Conservation (phyloP, 805 yeast species). For the Teunomyces stri region DNA sequence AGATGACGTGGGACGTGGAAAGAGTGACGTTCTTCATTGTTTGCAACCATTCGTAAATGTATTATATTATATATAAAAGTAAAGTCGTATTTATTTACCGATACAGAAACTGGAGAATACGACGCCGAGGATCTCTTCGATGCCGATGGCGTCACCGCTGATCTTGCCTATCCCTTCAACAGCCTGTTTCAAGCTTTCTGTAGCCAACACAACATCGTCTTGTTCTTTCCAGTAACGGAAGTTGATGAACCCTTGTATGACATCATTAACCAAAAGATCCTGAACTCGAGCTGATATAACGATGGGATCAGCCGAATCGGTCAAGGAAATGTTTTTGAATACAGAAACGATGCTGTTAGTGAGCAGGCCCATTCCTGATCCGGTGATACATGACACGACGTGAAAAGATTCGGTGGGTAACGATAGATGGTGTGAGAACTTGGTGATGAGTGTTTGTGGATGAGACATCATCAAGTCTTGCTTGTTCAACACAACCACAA, state of each 20-base stretch:
- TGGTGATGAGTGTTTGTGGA: background rate
- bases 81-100: constrained; percentile 59
- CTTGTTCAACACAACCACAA: constrained; percentile 58
- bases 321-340: constrained; percentile 50
- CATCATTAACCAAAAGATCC: constrained; percentile 74
- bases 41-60: constrained; percentile 21
- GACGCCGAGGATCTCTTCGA: constrained; percentile 87
- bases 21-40: constrained; percentile 33
- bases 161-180: constrained; percentile 88
- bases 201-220: constrained; percentile 75
- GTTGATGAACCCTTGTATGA: constrained; percentile 68
- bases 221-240: constrained; percentile 49
- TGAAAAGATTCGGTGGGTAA: constrained; percentile 15
- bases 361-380: constrained; percentile 54
- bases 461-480: constrained; percentile 42
- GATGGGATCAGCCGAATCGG: constrained; percentile 61
- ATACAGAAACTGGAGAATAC: constrained; percentile 92
- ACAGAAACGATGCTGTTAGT: constrained; percentile 36
- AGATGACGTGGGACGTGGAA: constrained; percentile 47
- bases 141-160: constrained; percentile 84
- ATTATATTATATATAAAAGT: background rate
- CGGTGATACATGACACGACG: constrained; percentile 59
- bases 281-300: constrained; percentile 71
- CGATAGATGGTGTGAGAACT: constrained; percentile 11
- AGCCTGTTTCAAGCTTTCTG: constrained; percentile 71